Percentiles rank a stretch among this genome's conserved stretches.
These are phyloP conservation scores for Pseudogymnoascus sp. DNA, from an alignment of 2,329 filamentous ascomycete genomes.

Conservation along the genomic window DNA sequence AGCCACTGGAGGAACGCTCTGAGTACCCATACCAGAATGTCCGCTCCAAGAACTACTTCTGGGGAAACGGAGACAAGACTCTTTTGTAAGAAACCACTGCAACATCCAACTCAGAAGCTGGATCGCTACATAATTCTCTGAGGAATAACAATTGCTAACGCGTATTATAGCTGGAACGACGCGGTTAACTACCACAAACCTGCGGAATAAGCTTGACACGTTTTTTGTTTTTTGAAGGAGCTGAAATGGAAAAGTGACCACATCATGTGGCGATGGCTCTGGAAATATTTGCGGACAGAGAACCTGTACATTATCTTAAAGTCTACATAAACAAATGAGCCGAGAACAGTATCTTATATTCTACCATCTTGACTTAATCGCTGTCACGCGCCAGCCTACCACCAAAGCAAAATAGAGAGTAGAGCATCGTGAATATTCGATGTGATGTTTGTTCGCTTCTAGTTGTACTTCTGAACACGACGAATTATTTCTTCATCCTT, in stretches of 20 bases:
- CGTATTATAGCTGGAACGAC: conserved; percentile 70
- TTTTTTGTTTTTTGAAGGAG: conserved; percentile 4
- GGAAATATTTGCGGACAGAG: conserved; percentile 3
- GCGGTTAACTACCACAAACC: conserved; percentile 91
- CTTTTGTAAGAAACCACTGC: conserved; percentile 48
- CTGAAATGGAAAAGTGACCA: conserved; percentile 6
- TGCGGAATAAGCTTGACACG: conserved; percentile 48
- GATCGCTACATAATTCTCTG: not conserved
- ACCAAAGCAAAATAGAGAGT: no score
- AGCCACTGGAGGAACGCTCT: conserved; percentile 78
- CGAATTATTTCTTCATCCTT: no score
- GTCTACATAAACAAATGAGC: not conserved
- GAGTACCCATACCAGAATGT: conserved; percentile 99
- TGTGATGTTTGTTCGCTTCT: no score
- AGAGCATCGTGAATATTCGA: no score
- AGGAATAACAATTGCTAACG: not conserved
- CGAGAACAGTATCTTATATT: not conserved
- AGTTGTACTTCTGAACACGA: no score
- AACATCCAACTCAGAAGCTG: not conserved
- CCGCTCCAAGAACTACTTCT: conserved; percentile 89
- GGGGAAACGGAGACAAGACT: conserved; percentile 92
- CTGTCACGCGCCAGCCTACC: no score
- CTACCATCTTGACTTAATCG: not conserved
- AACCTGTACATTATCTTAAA: conserved; percentile 9
- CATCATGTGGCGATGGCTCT: not conserved